A percentile compares a stretch with the other conserved stretches of the same genome.
Evolutionary conservation across 2,329 filamentous ascomycete species (phyloP).

Genomic region (Ophioceras dolichostomum): DNA sequence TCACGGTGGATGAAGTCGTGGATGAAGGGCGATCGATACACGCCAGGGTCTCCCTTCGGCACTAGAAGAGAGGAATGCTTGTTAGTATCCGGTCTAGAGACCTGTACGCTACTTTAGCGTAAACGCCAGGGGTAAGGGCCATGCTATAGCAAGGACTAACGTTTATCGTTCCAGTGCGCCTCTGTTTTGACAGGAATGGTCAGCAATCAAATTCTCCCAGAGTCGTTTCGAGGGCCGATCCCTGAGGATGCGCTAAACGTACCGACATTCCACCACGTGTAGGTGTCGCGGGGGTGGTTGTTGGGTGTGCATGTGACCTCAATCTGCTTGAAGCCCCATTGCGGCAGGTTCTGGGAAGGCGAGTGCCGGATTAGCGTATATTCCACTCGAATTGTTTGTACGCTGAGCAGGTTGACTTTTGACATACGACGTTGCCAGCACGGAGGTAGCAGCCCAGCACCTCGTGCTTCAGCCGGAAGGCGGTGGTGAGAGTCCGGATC

Average conservation of each 20-base stretch:
- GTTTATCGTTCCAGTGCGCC: constrained; percentile 83
- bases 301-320: constrained; percentile 91
- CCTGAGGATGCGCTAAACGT: no score
- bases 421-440: constrained; percentile 61
- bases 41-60: constrained; percentile 74
- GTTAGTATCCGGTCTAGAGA: no score
- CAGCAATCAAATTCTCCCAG: no score
- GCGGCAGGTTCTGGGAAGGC: constrained; percentile 61
- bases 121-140: no score
- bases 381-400: neutral
- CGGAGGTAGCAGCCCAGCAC: constrained; percentile 84
- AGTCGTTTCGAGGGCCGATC: no score
- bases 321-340: constrained; percentile 99
- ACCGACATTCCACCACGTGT: constrained; percentile 99
- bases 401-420: neutral
- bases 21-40: constrained; percentile 93
- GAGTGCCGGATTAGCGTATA: no score
- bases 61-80: no score
- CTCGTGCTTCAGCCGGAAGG: constrained; percentile 77
- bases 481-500: constrained; percentile 83
- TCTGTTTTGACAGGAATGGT: no score
- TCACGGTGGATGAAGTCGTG: constrained; percentile 81
- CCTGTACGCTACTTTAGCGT: neutral
- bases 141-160: constrained; percentile 39
- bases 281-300: constrained; percentile 84